Evolutionary conservation across 2,329 filamentous ascomycete species (phyloP), one percentile per base, ranked within the genome.

Genomic region (Ceratocystis cubensis): DNA sequence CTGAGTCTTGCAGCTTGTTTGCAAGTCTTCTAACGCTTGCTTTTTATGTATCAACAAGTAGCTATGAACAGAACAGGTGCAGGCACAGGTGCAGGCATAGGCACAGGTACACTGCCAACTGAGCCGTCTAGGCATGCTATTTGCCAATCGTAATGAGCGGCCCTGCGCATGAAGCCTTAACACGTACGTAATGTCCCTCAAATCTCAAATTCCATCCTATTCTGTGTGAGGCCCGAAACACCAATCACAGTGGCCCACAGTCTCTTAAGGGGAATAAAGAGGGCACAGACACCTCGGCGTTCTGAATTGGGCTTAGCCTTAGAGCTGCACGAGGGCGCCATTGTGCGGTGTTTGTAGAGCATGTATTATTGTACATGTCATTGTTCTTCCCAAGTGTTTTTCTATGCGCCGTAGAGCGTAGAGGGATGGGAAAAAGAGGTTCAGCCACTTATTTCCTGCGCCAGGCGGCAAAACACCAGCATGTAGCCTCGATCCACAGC

Each of bases 191-290:
- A 46, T 63, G 61, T 46, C 37, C 45, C 61, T 63, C 61, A 45
- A 45, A 48, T 48, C 45, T 30, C 61, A 63, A 63, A 46, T 28
- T 63, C 22, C 61, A 63, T 63, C 37, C 22, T n/a, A 28, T 48
- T 63, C 37, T 63, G 37, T 45, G 17, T 45, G 61, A 45, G 61
- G 45, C 61, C 37, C 45, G 37, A 41, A 45, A 63, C 20, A 41
- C 20, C 25, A 28, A 63, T 63, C 37, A 30, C 20, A 63, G n/a
- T 45, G 20, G 17, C 17, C 7, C 20, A 7, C 17, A 28, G 30
- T 20, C 37, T 63, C 61, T 8, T 25, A 63, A 48, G 37, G 37
- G 20, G 20, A 30, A 17, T 20, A 63, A 45, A 46, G 37, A 63
- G 25, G n/a, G 17, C 37, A 63, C 37, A 63, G 61, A 46, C 45